Base-by-base conservation (phyloP, 108 stramenopile species). In the Nannochloropsis gaditana region DNA sequence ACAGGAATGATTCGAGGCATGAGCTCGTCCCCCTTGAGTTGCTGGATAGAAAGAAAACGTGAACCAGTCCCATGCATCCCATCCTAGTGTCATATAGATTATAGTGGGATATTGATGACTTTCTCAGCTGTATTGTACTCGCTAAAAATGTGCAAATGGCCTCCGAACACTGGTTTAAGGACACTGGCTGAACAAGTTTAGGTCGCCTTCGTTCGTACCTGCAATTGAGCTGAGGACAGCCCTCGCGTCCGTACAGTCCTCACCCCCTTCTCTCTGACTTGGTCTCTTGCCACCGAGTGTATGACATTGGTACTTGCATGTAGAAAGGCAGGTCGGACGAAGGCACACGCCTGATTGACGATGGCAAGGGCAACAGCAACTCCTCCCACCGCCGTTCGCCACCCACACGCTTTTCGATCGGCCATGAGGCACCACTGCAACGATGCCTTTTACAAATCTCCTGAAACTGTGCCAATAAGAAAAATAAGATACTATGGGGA, bases 1-100 rank as follows among this genome's bases (percentile, higher is more conserved):
- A 95, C 94, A 93, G 93, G 93, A 79, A 95, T 89, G 84, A 95
- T 95, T 50, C 95, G 89, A 9, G 95, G 95, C 84, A 93, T 93
- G 83, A 92, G 93, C 83, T 93, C 93, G 80, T 95, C 94, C 47
- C 94, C 92, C 50, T 94, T 94, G 59, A 93, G 91, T 85, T 95
- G 95, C 81, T 91, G 91, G 85, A 95, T 83, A 0, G 95, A 94
- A 19, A 95, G 85, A 84, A 94, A 95, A 87, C 95, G 94, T 9
- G 94, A 92, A 31, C 91, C 88, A 85, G 93, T 85, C 2, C 95
- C 95, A 83, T 95, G 95, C 11, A 90, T 73, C 19, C 59, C 59
- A 15, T 73, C 59, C 59, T 73, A n/a, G 15, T 4, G 59, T 73
- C 31, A 31, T 31, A 31, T 31, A 1, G 31, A 31, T 31, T 0